phyloP scores from a whole-genome alignment of 2,329 filamentous ascomycete species.

The Ophiosphaerella korrae region DNA sequence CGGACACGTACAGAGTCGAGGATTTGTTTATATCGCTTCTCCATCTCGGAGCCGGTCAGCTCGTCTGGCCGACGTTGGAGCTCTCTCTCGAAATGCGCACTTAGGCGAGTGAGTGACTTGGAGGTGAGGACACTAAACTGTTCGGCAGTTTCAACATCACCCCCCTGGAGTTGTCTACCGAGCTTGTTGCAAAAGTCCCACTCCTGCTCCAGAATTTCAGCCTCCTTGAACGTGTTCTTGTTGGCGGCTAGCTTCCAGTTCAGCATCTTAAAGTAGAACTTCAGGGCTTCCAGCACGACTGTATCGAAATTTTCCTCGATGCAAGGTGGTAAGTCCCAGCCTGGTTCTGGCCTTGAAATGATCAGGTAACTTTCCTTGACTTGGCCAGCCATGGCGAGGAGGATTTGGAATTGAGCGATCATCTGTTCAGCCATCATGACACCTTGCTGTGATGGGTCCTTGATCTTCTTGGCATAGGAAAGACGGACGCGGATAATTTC shows the following conservation, averaged over 20 bases:
- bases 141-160: slow-evolving; percentile 95
- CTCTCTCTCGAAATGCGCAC: slow-evolving; percentile 89
- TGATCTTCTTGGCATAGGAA: slow-evolving; percentile 92
- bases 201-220: slow-evolving; percentile 94
- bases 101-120: slow-evolving; percentile 87
- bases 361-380: slow-evolving; percentile 89
- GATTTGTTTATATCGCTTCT: slow-evolving; percentile 94
- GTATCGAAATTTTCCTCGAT: slow-evolving; percentile 96
- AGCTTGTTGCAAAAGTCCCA: slow-evolving; percentile 98
- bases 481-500: slow-evolving; percentile 93
- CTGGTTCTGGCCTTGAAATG: slow-evolving; percentile 83
- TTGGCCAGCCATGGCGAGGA: slow-evolving; percentile 86
- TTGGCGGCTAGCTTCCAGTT: slow-evolving; percentile 98
- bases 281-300: slow-evolving; percentile 88
- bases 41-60: slow-evolving; percentile 79
- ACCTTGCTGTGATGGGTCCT: slow-evolving; percentile 89
- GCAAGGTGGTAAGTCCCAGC: slow-evolving; percentile 94
- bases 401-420: slow-evolving; percentile 93
- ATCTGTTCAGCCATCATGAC: slow-evolving; percentile 96
- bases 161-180: slow-evolving; percentile 86
- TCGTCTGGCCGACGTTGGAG: slow-evolving; percentile 84
- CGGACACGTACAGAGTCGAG: slow-evolving; percentile 94
- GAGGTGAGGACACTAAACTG: slow-evolving; percentile 94
- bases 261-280: slow-evolving; percentile 98
- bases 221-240: slow-evolving; percentile 99